phyloP scores from a whole-genome alignment of 2,329 filamentous ascomycete species.

The Ceratocystis papillata region DNA sequence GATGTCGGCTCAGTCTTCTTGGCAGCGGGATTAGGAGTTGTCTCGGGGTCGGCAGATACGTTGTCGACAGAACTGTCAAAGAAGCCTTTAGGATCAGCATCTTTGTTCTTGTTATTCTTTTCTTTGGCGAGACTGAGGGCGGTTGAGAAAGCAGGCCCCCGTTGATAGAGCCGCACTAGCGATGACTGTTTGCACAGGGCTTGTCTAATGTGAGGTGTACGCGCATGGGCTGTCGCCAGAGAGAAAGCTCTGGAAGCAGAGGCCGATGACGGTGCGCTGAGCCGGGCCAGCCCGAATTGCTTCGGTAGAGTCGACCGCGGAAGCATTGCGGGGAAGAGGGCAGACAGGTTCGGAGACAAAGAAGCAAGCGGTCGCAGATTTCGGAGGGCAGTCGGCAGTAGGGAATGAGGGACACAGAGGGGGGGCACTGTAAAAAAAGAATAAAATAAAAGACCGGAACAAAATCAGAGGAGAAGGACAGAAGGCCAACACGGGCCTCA shows the following conservation, averaged over 20 bases:
- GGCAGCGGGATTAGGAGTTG: conserved; percentile 31
- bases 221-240: conserved; percentile 14
- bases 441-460: neutral
- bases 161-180: conserved; percentile 21
- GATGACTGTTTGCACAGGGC: conserved; percentile 14
- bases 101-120: conserved; percentile 31
- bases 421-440: neutral
- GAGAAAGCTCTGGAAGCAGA: conserved; percentile 17
- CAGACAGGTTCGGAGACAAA: neutral
- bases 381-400: neutral
- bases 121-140: conserved; percentile 21
- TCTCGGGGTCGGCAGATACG: conserved; percentile 42
- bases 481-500: conserved; percentile 12
- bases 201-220: conserved; percentile 21
- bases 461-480: neutral
- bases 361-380: neutral
- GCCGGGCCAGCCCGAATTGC: conserved; percentile 19
- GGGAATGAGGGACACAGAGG: conserved; percentile 9
- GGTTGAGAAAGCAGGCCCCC: conserved; percentile 20
- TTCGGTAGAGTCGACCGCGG: conserved; percentile 21
- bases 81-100: conserved; percentile 34
- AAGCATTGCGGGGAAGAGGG: conserved; percentile 18
- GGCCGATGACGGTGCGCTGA: conserved; percentile 12
- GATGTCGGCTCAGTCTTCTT: conserved; percentile 19
- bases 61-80: conserved; percentile 43